phyloP scores from a whole-genome alignment of 352 stramenopile species.

The Globisporangium sylvaticum region DNA sequence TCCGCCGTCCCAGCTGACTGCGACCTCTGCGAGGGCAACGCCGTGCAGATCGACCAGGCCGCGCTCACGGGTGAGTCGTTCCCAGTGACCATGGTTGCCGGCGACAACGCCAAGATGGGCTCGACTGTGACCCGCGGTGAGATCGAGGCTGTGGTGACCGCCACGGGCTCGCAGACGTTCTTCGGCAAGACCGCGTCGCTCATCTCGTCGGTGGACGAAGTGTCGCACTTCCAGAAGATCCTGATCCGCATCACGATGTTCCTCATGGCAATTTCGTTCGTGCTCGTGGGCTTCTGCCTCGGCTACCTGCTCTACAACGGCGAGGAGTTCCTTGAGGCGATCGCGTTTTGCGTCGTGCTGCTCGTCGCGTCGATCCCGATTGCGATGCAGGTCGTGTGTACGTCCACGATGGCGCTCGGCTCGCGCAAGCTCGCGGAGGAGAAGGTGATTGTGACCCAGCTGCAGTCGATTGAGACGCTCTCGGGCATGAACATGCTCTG shows the following conservation, averaged over 20 bases:
- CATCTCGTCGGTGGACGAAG: slow-evolving; percentile 69
- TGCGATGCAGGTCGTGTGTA: slow-evolving; percentile 91
- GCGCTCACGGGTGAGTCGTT: slow-evolving; percentile 94
- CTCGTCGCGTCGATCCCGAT: slow-evolving; percentile 92
- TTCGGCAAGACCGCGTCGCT: slow-evolving; percentile 86
- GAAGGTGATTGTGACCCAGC: slow-evolving; percentile 90
- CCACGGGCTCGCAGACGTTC: slow-evolving; percentile 90
- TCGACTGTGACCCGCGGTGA: slow-evolving; percentile 88
- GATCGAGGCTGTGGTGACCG: slow-evolving; percentile 88
- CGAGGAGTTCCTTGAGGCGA: slow-evolving; percentile 63
- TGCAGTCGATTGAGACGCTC: slow-evolving; percentile 92
- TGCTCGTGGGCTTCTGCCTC: slow-evolving; percentile 86
- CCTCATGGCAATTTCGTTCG: slow-evolving; percentile 83
- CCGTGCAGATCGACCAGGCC: slow-evolving; percentile 89
- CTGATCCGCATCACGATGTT: slow-evolving; percentile 91
- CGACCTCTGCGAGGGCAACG: slow-evolving; percentile 74
- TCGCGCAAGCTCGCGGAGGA: slow-evolving; percentile 87
- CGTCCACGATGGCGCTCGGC: slow-evolving; percentile 91
- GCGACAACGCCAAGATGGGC: slow-evolving; percentile 86
- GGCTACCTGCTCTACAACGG: slow-evolving; percentile 84
- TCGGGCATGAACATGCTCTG: slow-evolving; percentile 93
- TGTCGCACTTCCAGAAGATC: slow-evolving; percentile 90
- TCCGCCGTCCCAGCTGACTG: slow-evolving; percentile 92
- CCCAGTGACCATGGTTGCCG: slow-evolving; percentile 79
- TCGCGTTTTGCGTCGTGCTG: slow-evolving; percentile 89